Evolutionary conservation across 2,329 filamentous ascomycete species (phyloP).

Genomic region (Beauveria australis): DNA sequence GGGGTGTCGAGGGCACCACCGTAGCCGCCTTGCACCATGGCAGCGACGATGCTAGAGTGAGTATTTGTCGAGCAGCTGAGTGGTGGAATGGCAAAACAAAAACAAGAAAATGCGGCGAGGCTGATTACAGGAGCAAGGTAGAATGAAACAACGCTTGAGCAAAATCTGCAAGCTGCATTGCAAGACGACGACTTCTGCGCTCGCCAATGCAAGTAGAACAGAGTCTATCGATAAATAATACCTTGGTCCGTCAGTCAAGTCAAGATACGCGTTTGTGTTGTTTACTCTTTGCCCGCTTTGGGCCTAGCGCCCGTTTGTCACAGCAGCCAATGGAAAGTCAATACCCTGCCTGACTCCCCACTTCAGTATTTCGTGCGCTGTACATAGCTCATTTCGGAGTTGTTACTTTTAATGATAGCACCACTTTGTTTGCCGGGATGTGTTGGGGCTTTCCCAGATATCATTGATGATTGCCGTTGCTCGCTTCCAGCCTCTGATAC

Average conservation of each 20-base stretch:
- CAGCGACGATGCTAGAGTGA: neutral
- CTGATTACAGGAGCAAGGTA: neutral
- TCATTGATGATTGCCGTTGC: neutral
- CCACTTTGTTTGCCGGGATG: neutral
- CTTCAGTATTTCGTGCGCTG: neutral
- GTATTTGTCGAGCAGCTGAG: constrained; percentile 13
- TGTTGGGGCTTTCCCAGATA: neutral
- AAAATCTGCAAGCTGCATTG: neutral
- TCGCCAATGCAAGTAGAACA: neutral
- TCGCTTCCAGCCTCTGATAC: neutral
- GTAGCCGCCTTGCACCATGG: constrained; percentile 58
- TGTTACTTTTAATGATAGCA: neutral
- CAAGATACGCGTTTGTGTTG: constrained; percentile 25
- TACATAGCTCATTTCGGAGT: neutral
- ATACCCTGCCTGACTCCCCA: neutral
- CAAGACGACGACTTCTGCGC: neutral
- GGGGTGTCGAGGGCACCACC: constrained; percentile 70
- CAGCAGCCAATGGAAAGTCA: neutral
- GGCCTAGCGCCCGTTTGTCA: constrained; percentile 22
- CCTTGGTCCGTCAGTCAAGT: constrained; percentile 4
- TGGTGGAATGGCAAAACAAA: neutral
- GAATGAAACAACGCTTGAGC: constrained; percentile 11
- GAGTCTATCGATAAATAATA: constrained; percentile 7
- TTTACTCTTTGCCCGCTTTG: constrained; percentile 33
- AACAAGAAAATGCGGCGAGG: neutral